Conservation (phyloP, 73 alveolate genomes). For the Stentor roeselii region DNA sequence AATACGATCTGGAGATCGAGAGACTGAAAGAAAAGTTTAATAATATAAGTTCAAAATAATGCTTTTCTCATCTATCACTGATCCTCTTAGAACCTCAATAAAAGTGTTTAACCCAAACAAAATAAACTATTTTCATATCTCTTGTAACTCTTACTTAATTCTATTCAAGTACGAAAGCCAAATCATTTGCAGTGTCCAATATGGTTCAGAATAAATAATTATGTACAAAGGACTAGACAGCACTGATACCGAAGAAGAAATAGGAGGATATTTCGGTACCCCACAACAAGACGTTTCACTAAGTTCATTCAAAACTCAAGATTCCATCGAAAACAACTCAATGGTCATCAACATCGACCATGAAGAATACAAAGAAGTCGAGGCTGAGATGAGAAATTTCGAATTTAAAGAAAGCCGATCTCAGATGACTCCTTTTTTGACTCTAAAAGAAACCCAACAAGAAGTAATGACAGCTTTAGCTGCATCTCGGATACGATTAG, state of each 20-base stretch:
- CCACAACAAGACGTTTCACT: neutral
- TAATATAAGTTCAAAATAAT: no score
- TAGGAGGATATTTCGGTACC: neutral
- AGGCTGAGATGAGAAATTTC: neutral
- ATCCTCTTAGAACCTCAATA: no score
- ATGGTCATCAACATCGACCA: neutral
- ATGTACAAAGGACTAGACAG: neutral
- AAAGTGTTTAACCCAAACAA: no score
- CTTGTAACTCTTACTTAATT: no score
- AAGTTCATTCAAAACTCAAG: neutral
- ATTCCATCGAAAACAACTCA: neutral
- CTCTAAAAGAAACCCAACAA: neutral
- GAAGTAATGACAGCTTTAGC: neutral
- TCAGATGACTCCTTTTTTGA: neutral
- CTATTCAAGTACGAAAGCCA: no score
- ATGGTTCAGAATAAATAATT: no score
- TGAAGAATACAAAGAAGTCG: neutral
- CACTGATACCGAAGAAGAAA: constrained; percentile 1
- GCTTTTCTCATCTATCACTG: no score
- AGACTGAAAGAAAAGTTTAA: neutral
- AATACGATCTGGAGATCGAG: neutral
- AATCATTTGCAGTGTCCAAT: no score
- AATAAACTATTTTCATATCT: no score
- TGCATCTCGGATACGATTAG: neutral
- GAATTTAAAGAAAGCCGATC: neutral